These are phyloP conservation scores for Lenzites betulinus DNA, from an alignment of 768 basidiomycete genomes.

Conservation along the genomic window DNA sequence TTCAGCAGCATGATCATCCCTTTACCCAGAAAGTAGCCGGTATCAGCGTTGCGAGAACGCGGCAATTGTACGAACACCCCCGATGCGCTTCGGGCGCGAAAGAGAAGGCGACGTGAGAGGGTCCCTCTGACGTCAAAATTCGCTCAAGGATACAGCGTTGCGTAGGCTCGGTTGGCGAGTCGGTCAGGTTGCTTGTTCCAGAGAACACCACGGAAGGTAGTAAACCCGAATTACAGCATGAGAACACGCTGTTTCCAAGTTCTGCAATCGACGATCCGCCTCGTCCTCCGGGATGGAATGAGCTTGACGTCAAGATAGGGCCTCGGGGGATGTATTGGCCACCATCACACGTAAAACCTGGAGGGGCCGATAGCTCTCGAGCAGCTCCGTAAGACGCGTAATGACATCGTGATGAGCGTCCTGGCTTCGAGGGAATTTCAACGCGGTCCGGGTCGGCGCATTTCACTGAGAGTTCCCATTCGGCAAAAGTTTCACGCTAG, in stretches of 20 bases:
- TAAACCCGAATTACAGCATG: background rate
- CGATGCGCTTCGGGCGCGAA: background rate
- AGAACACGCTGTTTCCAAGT: background rate
- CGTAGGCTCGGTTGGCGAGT: too few relatives aligned
- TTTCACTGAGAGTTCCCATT: too few relatives aligned
- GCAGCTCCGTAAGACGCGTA: too few relatives aligned
- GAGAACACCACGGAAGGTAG: background rate
- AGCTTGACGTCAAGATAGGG: constrained; percentile 12
- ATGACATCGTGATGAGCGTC: too few relatives aligned
- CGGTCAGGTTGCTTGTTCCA: background rate
- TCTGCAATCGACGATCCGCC: constrained; percentile 8
- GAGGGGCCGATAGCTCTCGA: too few relatives aligned
- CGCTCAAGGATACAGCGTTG: too few relatives aligned
- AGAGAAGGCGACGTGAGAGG: background rate
- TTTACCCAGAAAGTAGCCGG: background rate
- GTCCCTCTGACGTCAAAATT: constrained; percentile 6
- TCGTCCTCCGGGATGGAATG: background rate
- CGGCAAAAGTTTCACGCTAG: too few relatives aligned
- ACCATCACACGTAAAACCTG: too few relatives aligned
- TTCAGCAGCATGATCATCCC: background rate
- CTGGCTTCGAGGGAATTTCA: background rate
- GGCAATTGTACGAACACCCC: background rate
- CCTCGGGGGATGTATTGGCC: background rate
- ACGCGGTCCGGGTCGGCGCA: too few relatives aligned
- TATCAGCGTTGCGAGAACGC: background rate